phyloP scores from a whole-genome alignment of 2,329 filamentous ascomycete genomes.

The Botrytis sinoallii region DNA sequence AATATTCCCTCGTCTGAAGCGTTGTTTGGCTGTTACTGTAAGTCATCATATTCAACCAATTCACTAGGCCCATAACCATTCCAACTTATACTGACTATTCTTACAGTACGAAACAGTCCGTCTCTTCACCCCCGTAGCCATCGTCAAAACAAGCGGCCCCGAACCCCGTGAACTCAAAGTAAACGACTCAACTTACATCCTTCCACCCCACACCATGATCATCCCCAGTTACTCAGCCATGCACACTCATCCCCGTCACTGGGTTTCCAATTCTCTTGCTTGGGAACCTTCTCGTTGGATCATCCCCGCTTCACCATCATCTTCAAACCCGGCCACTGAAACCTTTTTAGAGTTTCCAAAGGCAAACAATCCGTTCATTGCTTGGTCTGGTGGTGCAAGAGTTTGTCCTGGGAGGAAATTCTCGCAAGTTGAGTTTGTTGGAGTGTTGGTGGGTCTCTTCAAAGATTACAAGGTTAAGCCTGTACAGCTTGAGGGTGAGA shows the following conservation, averaged over 20 bases:
- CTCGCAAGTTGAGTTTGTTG: constrained; percentile 10
- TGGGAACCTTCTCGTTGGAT: constrained; percentile 14
- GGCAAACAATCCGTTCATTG: neutral
- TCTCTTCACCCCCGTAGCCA: constrained; percentile 9
- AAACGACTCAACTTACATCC: neutral
- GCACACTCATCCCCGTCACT: constrained; percentile 8
- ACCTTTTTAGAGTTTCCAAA: neutral
- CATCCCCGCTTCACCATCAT: neutral
- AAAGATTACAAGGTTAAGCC: neutral
- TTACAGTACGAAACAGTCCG: constrained; percentile 11
- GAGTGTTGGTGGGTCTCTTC: neutral
- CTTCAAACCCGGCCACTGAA: neutral
- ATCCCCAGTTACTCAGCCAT: constrained; percentile 14
- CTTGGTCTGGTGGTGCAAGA: neutral
- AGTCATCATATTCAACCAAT: neutral
- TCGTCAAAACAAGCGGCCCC: neutral
- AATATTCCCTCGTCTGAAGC: constrained; percentile 2
- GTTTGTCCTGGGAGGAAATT: neutral
- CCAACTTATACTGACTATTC: neutral
- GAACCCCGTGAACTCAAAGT: neutral
- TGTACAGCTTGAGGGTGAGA: neutral
- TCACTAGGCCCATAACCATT: neutral
- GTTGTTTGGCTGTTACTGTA: constrained; percentile 13
- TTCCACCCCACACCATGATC: neutral
- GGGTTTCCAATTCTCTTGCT: constrained; percentile 3